A percentile compares a stretch with the other conserved stretches of the same genome.
These are phyloP conservation scores for Ophiostoma populinum DNA, from an alignment of 2,329 filamentous ascomycete species.

Conservation along the genomic window DNA sequence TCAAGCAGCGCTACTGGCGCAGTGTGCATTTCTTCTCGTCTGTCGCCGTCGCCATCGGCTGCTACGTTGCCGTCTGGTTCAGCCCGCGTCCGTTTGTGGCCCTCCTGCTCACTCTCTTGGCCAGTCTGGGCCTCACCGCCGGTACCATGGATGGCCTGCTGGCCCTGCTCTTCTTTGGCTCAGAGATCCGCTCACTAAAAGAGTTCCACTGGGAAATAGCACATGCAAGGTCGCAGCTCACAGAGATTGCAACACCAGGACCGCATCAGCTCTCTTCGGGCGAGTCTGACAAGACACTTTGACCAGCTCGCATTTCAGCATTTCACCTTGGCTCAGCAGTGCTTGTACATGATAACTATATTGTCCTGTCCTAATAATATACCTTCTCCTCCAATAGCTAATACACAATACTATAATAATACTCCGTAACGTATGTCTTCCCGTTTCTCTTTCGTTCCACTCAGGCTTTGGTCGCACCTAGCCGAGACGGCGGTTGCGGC, in stretches of 20 bases:
- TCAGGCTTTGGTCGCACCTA: background rate
- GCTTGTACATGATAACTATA: background rate
- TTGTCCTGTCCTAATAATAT: background rate
- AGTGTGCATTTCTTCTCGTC: constrained; percentile 56
- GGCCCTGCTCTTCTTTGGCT: constrained; percentile 69
- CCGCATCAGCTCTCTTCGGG: no score
- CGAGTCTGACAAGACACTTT: no score
- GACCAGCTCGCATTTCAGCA: no score
- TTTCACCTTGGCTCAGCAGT: no score
- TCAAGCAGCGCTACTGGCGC: constrained; percentile 53
- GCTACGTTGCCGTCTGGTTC: constrained; percentile 76
- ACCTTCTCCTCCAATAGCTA: background rate
- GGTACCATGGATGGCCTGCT: constrained; percentile 76
- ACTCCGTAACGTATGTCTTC: background rate
- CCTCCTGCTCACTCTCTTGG: constrained; percentile 65
- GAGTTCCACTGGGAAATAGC: constrained; percentile 91
- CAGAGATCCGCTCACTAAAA: constrained; percentile 63
- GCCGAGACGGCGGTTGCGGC: background rate
- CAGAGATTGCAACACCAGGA: constrained; percentile 12
- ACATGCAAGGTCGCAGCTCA: constrained; percentile 38
- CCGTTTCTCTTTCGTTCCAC: background rate
- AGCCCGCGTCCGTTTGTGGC: constrained; percentile 50
- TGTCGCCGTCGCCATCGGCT: constrained; percentile 50
- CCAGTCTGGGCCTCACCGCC: constrained; percentile 57
- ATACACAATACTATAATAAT: background rate